phyloP scores from a whole-genome alignment of 2,329 filamentous ascomycete species.

The Blastomyces emzantsi region DNA sequence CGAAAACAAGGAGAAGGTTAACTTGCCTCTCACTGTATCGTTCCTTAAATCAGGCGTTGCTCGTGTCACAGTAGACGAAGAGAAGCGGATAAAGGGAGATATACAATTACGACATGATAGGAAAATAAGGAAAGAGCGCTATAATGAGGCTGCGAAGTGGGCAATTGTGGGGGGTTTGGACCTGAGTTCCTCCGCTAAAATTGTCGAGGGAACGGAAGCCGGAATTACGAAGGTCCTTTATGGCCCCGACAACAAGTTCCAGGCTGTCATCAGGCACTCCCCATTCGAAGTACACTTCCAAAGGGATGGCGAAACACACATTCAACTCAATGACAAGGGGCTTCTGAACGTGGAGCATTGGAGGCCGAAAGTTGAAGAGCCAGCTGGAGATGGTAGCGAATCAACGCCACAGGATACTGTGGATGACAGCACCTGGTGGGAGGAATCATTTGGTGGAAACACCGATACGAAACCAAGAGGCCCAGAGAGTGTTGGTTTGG shows the following conservation, averaged over 20 bases:
- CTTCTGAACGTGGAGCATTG: conserved; percentile 92
- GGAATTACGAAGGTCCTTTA: conserved; percentile 68
- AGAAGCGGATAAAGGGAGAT: conserved; percentile 77
- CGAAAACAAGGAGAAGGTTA: conserved; percentile 55
- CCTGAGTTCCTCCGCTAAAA: conserved; percentile 60
- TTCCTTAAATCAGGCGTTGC: conserved; percentile 87
- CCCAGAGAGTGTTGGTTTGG: conserved; percentile 81
- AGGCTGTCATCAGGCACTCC: conserved; percentile 72
- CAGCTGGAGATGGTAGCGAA: conserved; percentile 30
- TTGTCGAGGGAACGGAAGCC: conserved; percentile 55
- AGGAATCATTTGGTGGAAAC: conserved; percentile 89
- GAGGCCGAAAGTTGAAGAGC: conserved; percentile 69
- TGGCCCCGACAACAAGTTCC: conserved; percentile 64
- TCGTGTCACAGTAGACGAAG: conserved; percentile 82
- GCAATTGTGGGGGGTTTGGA: conserved; percentile 73
- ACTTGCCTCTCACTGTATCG: conserved; percentile 72
- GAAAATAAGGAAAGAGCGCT: conserved; percentile 77
- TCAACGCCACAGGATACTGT: conserved; percentile 41
- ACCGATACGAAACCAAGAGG: conserved; percentile 93
- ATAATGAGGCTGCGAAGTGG: conserved; percentile 85
- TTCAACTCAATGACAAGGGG: conserved; percentile 85
- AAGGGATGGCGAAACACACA: conserved; percentile 68
- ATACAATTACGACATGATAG: conserved; percentile 82
- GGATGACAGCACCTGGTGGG: conserved; percentile 94
- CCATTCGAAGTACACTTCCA: conserved; percentile 84